These are phyloP conservation scores for Ustilago esculenta DNA, from an alignment of 1,284 basidiomycete species.

Conservation along the genomic window DNA sequence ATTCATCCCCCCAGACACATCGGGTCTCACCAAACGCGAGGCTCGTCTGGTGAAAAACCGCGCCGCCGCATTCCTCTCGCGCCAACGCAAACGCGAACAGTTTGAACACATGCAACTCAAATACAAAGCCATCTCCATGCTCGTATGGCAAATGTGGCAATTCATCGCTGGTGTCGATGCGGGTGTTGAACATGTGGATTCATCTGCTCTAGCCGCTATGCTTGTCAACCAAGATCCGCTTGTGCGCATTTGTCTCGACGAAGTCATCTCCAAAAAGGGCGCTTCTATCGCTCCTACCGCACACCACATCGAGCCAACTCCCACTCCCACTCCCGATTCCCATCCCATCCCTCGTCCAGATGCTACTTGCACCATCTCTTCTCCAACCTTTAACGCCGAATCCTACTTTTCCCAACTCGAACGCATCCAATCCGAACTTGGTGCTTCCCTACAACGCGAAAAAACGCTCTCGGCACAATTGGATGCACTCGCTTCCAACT, in stretches of 20 bases:
- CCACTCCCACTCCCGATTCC: too few relatives aligned
- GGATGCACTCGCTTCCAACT: slow-evolving; percentile 26
- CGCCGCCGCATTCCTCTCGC: slow-evolving; percentile 85
- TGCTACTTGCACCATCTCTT: too few relatives aligned
- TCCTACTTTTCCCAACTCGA: slow-evolving; percentile 33
- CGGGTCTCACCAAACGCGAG: slow-evolving; percentile 85
- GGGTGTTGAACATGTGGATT: slow-evolving; percentile 20
- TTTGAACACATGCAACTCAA: slow-evolving; percentile 88
- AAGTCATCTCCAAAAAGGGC: slow-evolving; percentile 52
- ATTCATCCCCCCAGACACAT: slow-evolving; percentile 85
- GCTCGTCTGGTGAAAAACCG: slow-evolving; percentile 89
- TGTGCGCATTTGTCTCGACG: slow-evolving; percentile 48
- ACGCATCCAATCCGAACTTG: slow-evolving; percentile 31
- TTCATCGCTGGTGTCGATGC: slow-evolving; percentile 49
- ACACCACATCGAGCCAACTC: slow-evolving; percentile 36
- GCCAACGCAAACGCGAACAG: slow-evolving; percentile 89
- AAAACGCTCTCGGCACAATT: slow-evolving; percentile 20
- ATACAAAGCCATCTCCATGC: slow-evolving; percentile 67
- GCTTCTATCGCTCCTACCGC: slow-evolving; percentile 57
- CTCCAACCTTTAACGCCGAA: too few relatives aligned
- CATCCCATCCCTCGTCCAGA: too few relatives aligned
- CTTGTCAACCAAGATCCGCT: slow-evolving; percentile 45
- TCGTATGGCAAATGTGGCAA: slow-evolving; percentile 62
- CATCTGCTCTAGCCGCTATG: slow-evolving; percentile 34
- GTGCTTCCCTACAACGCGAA: slow-evolving; percentile 33